A percentile compares a stretch with the other conserved stretches of the same genome.
phyloP scores from a whole-genome alignment of 73 alveolate species.

The Paramecium biaurelia region DNA sequence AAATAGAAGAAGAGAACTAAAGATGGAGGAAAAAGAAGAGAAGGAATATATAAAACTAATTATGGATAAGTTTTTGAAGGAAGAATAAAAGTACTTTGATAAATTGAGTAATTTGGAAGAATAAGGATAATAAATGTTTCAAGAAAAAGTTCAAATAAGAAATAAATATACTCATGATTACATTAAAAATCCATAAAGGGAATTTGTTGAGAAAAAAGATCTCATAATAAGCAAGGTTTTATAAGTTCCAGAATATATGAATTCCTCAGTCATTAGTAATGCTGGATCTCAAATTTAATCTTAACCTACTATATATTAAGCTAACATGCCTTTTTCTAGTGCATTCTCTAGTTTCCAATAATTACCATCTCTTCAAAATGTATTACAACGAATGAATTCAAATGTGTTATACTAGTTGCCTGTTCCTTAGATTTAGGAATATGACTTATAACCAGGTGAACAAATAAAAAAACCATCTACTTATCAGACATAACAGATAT shows the following conservation, averaged over 20 bases:
- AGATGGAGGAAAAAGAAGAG: not conserved
- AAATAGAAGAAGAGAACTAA: not conserved
- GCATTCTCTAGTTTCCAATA: not conserved
- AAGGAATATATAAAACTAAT: not conserved
- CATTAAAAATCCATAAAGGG: not conserved
- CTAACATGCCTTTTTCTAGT: not conserved
- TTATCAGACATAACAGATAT: not conserved
- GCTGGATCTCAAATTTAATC: not conserved
- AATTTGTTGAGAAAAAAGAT: not conserved
- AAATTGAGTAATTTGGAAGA: not conserved
- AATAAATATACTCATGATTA: not conserved
- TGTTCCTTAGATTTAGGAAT: not conserved
- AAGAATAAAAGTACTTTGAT: not conserved
- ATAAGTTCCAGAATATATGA: not conserved
- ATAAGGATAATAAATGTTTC: not conserved
- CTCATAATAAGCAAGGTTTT: not conserved
- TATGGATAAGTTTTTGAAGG: not conserved
- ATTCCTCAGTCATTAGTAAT: not conserved
- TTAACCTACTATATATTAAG: not conserved
- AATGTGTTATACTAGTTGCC: not conserved
- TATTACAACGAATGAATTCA: not conserved
- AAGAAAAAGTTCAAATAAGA: not conserved
- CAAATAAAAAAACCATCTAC: not conserved
- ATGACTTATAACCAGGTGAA: not conserved
- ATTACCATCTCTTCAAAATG: not conserved